Base-by-base conservation (phyloP, 2,329 filamentous ascomycete species). In the Tolypocladium ovalisporum region DNA sequence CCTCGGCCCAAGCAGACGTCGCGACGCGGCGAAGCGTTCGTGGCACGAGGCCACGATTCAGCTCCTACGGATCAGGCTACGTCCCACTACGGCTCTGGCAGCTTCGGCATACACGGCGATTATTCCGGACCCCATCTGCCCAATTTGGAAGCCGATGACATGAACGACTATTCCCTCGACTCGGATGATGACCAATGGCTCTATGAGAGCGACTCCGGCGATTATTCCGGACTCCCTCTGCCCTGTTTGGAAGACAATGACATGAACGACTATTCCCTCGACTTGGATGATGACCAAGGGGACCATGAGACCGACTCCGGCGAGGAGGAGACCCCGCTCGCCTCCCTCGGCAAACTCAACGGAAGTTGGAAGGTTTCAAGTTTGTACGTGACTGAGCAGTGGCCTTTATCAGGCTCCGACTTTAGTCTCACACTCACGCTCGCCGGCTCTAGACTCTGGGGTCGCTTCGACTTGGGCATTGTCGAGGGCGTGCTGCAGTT, bases 401-500 rank as follows among this genome's bases (percentile, higher is more conserved):
- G 68, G 68, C 56, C 61, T 2, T 51, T 64, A 24, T 54, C 61
- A 6, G 54, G 60, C 4, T 56, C 61, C 3, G 65, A 71, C 29
- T 67, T 74, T 27, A 61, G 61, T 2, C 62, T 76, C 12, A 66
- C 73, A 44, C 64, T 77, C 19, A 74, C 73, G 2, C 68, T 76
- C 1, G 67, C 66, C 19, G 71, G 72, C 15, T 65, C 63, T 6
- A 70, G 60, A 17, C 62, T 80, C 9, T 81, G 79, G 78, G 77
- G 74, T 0, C 64, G 61, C 1, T 80, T 81, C 60, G 67, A 75
- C 49, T 67, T 79, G 5, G 74, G 73, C 0, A 56, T 73, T 9
- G 67, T 76, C 40, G 58, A 67, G 42, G 76, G 77, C 1, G 63
- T 80, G 3, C 63, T 80, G n/a, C 67, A 68, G 37, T 67, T 80